Evolutionary conservation across 2,329 filamentous ascomycete genomes (phyloP).

Genomic region (Aspergillus udagawae): DNA sequence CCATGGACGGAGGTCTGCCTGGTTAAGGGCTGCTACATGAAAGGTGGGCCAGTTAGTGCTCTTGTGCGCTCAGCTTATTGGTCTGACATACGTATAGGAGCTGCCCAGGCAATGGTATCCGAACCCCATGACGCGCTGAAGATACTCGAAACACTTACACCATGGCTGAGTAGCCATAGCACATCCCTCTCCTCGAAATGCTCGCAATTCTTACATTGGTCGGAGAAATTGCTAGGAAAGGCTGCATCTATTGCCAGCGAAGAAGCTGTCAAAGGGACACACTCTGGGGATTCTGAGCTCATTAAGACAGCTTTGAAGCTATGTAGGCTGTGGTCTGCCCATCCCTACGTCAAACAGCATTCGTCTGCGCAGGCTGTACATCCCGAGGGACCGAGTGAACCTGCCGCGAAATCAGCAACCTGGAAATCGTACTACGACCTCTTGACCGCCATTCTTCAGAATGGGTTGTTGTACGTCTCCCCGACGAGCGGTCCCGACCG

Average conservation of each 20-base stretch:
- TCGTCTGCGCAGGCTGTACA: slow-evolving; percentile 15
- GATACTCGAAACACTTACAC: slow-evolving; percentile 63
- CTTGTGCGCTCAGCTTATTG: background rate
- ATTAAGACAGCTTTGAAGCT: slow-evolving; percentile 42
- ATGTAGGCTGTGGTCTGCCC: slow-evolving; percentile 46
- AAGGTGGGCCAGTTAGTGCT: slow-evolving; percentile 50
- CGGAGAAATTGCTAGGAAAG: slow-evolving; percentile 71
- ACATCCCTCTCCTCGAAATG: slow-evolving; percentile 45
- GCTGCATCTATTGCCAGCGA: slow-evolving; percentile 66
- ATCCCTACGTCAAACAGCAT: slow-evolving; percentile 33
- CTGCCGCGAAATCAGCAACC: slow-evolving; percentile 47
- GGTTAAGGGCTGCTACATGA: slow-evolving; percentile 73
- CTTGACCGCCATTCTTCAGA: slow-evolving; percentile 70
- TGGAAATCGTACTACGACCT: slow-evolving; percentile 84
- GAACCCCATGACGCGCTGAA: slow-evolving; percentile 56
- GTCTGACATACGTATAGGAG: slow-evolving; percentile 32
- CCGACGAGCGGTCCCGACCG: slow-evolving; percentile 43
- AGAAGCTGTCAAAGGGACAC: slow-evolving; percentile 34
- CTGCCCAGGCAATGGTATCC: slow-evolving; percentile 42
- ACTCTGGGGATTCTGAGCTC: slow-evolving; percentile 20
- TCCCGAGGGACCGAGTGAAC: slow-evolving; percentile 16
- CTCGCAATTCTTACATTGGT: slow-evolving; percentile 71
- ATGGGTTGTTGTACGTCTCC: slow-evolving; percentile 39
- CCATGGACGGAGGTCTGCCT: slow-evolving; percentile 81
- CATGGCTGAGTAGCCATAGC: slow-evolving; percentile 50